Conservation (phyloP, 257 asterid species). For the Vinca minor region DNA sequence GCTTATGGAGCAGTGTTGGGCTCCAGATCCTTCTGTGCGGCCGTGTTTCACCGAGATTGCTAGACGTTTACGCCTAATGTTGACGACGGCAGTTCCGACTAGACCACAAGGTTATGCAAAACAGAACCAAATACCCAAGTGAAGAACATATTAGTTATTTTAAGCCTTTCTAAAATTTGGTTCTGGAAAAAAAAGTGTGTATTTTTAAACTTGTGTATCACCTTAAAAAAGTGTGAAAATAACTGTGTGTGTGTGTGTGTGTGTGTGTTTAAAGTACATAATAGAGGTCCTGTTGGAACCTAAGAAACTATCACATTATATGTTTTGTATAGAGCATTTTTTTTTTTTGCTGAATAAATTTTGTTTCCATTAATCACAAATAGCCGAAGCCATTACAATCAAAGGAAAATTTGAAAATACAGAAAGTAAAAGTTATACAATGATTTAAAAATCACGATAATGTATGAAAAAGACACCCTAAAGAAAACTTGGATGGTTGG, state of each 20-base stretch:
- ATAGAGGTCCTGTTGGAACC: background rate
- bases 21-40: conserved; percentile 71
- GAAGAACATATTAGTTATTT: conserved; percentile 15
- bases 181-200: background rate
- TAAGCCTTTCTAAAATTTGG: background rate
- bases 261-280: background rate
- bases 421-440: too few species aligned
- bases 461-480: too few species aligned
- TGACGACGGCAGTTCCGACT: conserved; percentile 39
- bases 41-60: conserved; percentile 85
- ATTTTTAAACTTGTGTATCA: conserved; percentile 7
- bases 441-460: too few species aligned
- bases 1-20: conserved; percentile 97
- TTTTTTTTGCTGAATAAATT: too few species aligned
- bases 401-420: too few species aligned
- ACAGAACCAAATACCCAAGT: conserved; percentile 41
- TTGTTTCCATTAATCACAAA: too few species aligned
- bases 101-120: conserved; percentile 33
- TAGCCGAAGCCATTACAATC: too few species aligned
- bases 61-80: conserved; percentile 62
- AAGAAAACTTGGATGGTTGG: too few species aligned
- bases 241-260: conserved; percentile 6
- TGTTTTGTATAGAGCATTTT: too few species aligned
- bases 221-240: conserved; percentile 9
- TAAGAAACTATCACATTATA: conserved; percentile 5